These are phyloP conservation scores for Ophiostoma pallidulum DNA, from an alignment of 2,329 filamentous ascomycete genomes.

Conservation along the genomic window DNA sequence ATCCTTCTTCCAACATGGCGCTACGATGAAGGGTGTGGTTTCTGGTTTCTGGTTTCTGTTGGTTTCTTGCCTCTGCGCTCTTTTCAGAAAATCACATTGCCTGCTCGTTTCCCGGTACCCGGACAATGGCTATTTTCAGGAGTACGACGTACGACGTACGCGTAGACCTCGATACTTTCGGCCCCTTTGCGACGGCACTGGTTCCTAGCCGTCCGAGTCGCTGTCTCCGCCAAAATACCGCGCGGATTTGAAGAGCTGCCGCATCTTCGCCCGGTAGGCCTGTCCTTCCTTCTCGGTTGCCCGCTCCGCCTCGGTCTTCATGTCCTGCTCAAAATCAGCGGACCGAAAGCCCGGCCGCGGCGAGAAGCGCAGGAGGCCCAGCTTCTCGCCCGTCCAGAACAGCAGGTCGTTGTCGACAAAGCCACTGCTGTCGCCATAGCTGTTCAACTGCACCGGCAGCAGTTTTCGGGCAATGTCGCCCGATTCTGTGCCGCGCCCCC, in stretches of 20 bases:
- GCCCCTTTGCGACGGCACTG: too few relatives aligned
- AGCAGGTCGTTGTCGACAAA: conserved; percentile 59
- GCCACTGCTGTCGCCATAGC: conserved; percentile 13
- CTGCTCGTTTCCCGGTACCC: too few relatives aligned
- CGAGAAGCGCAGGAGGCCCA: conserved; percentile 63
- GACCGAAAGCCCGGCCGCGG: conserved; percentile 37
- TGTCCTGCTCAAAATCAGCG: conserved; percentile 41
- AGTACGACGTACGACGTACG: too few relatives aligned
- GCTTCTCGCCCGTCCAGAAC: conserved; percentile 78
- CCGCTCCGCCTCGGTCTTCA: conserved; percentile 35
- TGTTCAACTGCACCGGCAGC: conserved; percentile 44
- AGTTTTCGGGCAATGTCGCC: conserved; percentile 77
- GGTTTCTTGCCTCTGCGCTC: too few relatives aligned
- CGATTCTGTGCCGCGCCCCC: conserved; percentile 41
- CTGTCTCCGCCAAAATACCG: conserved; percentile 38
- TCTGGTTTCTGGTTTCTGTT: too few relatives aligned
- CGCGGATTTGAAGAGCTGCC: conserved; percentile 66
- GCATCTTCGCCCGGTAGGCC: conserved; percentile 61
- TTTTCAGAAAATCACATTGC: too few relatives aligned
- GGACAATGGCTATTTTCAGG: too few relatives aligned
- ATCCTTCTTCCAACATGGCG: too few relatives aligned
- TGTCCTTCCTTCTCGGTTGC: conserved; percentile 47
- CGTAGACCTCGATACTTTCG: too few relatives aligned
- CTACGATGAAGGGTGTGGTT: too few relatives aligned
- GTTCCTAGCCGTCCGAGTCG: background rate